Percentiles rank a stretch among this genome's conserved stretches.
These are phyloP conservation scores for Dillenia suffruticosa DNA, from an alignment of 164 flowering plant genomes.

Conservation along the genomic window DNA sequence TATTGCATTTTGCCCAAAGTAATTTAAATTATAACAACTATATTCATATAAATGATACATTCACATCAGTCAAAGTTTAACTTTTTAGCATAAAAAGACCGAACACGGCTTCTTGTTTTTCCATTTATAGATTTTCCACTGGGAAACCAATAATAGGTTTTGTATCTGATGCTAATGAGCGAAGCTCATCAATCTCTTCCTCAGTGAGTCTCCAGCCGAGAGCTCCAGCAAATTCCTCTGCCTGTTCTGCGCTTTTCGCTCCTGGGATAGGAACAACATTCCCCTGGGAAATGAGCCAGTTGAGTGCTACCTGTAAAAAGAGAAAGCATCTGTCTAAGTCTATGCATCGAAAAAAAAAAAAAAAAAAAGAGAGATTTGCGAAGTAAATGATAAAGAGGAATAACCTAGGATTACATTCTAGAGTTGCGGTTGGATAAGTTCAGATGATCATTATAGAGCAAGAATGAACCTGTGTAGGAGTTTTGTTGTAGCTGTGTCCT, in stretches of 20 bases:
- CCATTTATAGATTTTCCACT: constrained; percentile 47
- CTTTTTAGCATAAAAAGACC: no score
- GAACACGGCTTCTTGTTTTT: no score
- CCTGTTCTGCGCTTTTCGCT: constrained; percentile 70
- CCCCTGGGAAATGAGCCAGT: constrained; percentile 75
- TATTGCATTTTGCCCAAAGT: no score
- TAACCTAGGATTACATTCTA: background rate
- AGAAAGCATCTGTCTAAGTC: background rate
- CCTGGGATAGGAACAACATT: constrained; percentile 86
- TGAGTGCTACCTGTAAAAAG: constrained; percentile 53
- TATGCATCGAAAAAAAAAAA: background rate
- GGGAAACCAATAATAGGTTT: constrained; percentile 77
- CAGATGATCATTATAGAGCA: background rate
- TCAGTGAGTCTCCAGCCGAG: constrained; percentile 70
- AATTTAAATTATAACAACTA: no score
- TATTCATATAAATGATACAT: no score
- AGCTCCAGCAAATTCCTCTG: constrained; percentile 76
- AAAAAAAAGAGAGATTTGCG: background rate
- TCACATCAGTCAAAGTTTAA: no score
- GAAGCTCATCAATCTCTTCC: constrained; percentile 62
- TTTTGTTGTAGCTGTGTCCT: constrained; percentile 63
- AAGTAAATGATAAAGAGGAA: background rate
- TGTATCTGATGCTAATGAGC: constrained; percentile 57
- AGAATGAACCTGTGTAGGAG: constrained; percentile 70
- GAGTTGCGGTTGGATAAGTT: background rate